These are phyloP conservation scores for Sungouiella blattae DNA, from an alignment of 805 yeast species.

Conservation along the genomic window DNA sequence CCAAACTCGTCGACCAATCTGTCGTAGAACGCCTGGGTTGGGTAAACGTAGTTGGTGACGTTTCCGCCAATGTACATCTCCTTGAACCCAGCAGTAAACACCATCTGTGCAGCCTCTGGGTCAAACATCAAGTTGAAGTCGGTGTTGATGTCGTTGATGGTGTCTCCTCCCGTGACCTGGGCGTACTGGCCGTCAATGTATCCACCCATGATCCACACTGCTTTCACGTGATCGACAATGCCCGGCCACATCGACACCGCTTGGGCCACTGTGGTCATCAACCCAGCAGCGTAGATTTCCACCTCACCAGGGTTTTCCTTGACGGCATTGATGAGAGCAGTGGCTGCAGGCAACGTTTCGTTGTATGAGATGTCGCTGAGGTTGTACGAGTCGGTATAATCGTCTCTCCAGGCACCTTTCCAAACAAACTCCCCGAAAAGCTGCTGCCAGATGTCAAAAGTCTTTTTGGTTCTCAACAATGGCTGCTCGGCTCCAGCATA, in stretches of 20 bases:
- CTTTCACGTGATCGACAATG: conserved; percentile 36
- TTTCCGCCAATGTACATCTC: conserved; percentile 39
- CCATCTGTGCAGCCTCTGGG: conserved; percentile 45
- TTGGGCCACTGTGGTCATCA: conserved; percentile 45
- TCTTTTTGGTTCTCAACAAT: conserved; percentile 34
- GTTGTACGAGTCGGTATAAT: conserved; percentile 27
- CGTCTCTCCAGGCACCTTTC: conserved; percentile 38
- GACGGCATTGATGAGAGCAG: conserved; percentile 39
- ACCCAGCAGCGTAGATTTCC: conserved; percentile 36
- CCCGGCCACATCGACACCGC: conserved; percentile 39
- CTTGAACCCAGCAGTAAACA: conserved; percentile 39
- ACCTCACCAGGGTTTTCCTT: conserved; percentile 32
- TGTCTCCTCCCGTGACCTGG: conserved; percentile 23
- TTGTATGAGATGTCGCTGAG: conserved; percentile 30
- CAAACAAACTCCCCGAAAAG: conserved; percentile 38
- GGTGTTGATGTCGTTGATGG: conserved; percentile 34
- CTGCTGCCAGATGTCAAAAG: conserved; percentile 36
- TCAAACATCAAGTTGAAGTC: conserved; percentile 43
- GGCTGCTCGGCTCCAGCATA: conserved; percentile 39
- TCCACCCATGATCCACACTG: conserved; percentile 43
- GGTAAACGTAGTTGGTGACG: conserved; percentile 38
- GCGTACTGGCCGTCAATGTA: conserved; percentile 40
- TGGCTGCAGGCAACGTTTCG: conserved; percentile 31
- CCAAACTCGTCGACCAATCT: conserved; percentile 34
- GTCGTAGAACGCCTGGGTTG: conserved; percentile 36